Evolutionary conservation across 139 green algal species (phyloP), one percentile per base, ranked within the genome.

Genomic region (Auxenochlorella protothecoides): DNA sequence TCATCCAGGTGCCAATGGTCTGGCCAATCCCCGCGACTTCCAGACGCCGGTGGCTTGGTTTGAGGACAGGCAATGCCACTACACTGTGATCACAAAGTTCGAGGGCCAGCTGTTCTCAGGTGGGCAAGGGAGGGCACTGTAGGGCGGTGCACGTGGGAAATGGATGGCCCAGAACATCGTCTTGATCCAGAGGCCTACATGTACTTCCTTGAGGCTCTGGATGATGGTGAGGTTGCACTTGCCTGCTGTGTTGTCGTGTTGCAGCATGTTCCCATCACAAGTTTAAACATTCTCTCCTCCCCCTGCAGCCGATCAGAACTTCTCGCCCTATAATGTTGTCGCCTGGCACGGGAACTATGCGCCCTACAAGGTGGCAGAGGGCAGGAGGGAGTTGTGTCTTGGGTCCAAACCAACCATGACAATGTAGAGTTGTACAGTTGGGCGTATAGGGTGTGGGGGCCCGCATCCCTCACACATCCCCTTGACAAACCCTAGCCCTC

Each of bases 301-400:
- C 6, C 8, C 53, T 16, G 69, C 74, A 68, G 84, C 78, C 15
- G 54, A 53, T 5, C 88, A 96, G 85, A 66, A 67, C 59, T 95
- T 95, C 75, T 96, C 91, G 0, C 93, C 93, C 9, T 98, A 96
- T 85, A 93, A 98, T 69, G 92, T 97, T 2, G 93, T 96, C 14
- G 92, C 89, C 4, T 96, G 90, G 90, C 89, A 94, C 62, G 85
- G 87, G 67, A 92, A 93, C 76, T 91, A 89, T 63, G 77, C 73
- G 52, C 87, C 87, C 56, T 95, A 87, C 84, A 96, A 96, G 27
- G 27, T 44, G 27, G 27, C 27, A 44, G 27, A 44, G 27, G 27
- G 27, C 27, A 44, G 0, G 27, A 44, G 81, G 85, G 85, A 72
- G 68, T 83, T 67, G 68, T 89, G 7, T 4, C 8, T 13, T 54